These are phyloP conservation scores for Neofusicoccum umdonicola DNA, from an alignment of 2,329 filamentous ascomycete species.

Conservation along the genomic window DNA sequence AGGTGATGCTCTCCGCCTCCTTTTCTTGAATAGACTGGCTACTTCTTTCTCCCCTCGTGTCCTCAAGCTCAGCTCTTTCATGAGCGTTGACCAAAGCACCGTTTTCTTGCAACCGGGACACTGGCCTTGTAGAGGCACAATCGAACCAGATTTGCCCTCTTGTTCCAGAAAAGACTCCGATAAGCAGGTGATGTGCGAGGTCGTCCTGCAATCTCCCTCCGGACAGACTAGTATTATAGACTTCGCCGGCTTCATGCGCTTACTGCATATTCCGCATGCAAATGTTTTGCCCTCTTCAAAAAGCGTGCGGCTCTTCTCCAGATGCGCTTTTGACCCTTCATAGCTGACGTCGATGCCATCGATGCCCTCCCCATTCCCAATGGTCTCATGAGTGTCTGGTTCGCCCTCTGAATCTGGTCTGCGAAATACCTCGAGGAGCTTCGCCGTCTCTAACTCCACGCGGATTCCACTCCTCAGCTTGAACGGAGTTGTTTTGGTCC, in stretches of 20 bases:
- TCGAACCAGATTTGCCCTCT: conserved; percentile 31
- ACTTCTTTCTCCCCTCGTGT: conserved; percentile 68
- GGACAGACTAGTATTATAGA: conserved; percentile 54
- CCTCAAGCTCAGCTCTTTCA: conserved; percentile 78
- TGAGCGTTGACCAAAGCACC: conserved; percentile 71
- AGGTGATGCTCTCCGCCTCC: conserved; percentile 28
- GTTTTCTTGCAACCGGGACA: conserved; percentile 68
- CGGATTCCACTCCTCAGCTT: conserved; percentile 48
- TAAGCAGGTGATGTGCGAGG: conserved; percentile 58
- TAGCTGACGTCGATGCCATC: conserved; percentile 55
- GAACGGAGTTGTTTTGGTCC: neutral
- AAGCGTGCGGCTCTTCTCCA: conserved; percentile 50
- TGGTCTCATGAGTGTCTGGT: conserved; percentile 22
- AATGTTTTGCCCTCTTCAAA: conserved; percentile 23
- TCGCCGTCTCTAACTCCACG: conserved; percentile 53
- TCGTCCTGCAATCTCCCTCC: conserved; percentile 44
- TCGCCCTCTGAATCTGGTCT: conserved; percentile 1
- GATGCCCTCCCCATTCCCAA: conserved; percentile 31
- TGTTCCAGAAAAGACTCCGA: conserved; percentile 51
- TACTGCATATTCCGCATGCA: conserved; percentile 52
- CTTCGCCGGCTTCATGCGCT: conserved; percentile 34
- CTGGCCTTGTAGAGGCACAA: conserved; percentile 66
- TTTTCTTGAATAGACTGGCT: conserved; percentile 62
- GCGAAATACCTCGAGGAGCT: neutral
- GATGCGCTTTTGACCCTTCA: conserved; percentile 45